Percentiles rank a stretch among this genome's conserved stretches.
Evolutionary conservation across 441 rosid genomes (phyloP).

Genomic region (Macaranga tanarius): DNA sequence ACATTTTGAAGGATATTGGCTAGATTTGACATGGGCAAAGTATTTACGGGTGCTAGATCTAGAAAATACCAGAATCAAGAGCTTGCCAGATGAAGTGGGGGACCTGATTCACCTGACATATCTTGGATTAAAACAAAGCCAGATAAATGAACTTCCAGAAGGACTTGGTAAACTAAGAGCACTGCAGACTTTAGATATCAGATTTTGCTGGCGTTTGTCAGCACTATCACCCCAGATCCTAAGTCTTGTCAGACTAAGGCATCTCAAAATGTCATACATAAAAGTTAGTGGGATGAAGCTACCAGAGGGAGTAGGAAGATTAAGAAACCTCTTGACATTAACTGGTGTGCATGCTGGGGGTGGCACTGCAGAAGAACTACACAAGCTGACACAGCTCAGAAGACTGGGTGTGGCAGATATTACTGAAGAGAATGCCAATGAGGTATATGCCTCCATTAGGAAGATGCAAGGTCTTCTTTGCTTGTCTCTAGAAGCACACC

Average conservation of each 20-base stretch:
- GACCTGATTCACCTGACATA: slow-evolving; percentile 41
- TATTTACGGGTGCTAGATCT: slow-evolving; percentile 36
- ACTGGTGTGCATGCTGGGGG: slow-evolving; percentile 34
- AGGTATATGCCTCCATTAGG: slow-evolving; percentile 33
- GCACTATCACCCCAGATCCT: slow-evolving; percentile 26
- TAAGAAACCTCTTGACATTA: slow-evolving; percentile 33
- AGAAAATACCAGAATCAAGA: slow-evolving; percentile 31
- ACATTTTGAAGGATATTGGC: slow-evolving; percentile 34
- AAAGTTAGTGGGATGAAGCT: slow-evolving; percentile 25
- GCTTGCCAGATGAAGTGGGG: slow-evolving; percentile 40
- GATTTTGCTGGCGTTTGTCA: slow-evolving; percentile 33
- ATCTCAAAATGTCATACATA: slow-evolving; percentile 35
- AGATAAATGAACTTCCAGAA: slow-evolving; percentile 33
- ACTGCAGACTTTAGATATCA: slow-evolving; percentile 39
- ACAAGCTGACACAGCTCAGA: slow-evolving; percentile 33
- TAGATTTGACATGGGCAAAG: slow-evolving; percentile 35
- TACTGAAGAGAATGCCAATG: slow-evolving; percentile 26
- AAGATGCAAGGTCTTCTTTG: slow-evolving; percentile 34
- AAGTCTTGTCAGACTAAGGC: slow-evolving; percentile 27
- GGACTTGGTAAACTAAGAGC: slow-evolving; percentile 28
- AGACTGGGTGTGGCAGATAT: slow-evolving; percentile 38
- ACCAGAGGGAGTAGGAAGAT: slow-evolving; percentile 30
- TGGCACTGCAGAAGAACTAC: slow-evolving; percentile 29
- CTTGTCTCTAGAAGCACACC: slow-evolving; percentile 35
- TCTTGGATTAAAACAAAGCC: slow-evolving; percentile 38